Base-by-base conservation (phyloP, 257 asterid species). In the Pogostemon cablin region DNA sequence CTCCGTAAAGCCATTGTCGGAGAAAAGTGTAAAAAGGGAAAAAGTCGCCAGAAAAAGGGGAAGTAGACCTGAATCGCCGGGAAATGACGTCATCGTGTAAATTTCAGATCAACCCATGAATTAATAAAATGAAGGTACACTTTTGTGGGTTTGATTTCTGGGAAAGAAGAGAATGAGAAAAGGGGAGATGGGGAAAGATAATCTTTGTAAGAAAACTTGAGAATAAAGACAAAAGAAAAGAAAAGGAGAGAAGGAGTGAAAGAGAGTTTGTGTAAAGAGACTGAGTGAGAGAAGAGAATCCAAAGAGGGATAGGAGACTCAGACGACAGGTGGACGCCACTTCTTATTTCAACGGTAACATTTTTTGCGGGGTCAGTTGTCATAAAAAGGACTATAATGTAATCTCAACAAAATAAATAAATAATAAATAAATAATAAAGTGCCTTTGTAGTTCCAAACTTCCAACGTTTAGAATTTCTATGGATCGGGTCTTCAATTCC, bases 341-440 rank as follows among this genome's bases (percentile, higher is more conserved):
- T 77, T 67, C 83, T 60, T 8, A 48, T 78, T 52, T 60, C 35
- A 86, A 88, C 97, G 91, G 97, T 81, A 71, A 82, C 49, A 62
- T 76, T 71, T 56, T 42, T 48, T 8, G 60, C 4, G 46, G 39
- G 81, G 75, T 68, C 75, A 77, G 81, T 68, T 68, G 74, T 69
- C 81, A 41, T 61, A 66, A 74, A 74, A 68, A 66, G 9, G 55
- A 20, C 15, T 7, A 37, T 25, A 25, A 1, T 1, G 32, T 25
- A 25, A 25, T 25, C 32, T 25, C 1, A 20, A 25, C 32, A 25
- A 25, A 25, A 20, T 20, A 20, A 20, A n/a, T n/a, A n/a, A n/a
- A n/a, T n/a, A 15, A 25, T 25, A 25, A 25, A 25, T 25, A 1
- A 25, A 25, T 25, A 41, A 41, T 52, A 58, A 78, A 34, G 69